These are phyloP conservation scores for Suillus brevipes DNA, from an alignment of 768 basidiomycete genomes.

Conservation along the genomic window DNA sequence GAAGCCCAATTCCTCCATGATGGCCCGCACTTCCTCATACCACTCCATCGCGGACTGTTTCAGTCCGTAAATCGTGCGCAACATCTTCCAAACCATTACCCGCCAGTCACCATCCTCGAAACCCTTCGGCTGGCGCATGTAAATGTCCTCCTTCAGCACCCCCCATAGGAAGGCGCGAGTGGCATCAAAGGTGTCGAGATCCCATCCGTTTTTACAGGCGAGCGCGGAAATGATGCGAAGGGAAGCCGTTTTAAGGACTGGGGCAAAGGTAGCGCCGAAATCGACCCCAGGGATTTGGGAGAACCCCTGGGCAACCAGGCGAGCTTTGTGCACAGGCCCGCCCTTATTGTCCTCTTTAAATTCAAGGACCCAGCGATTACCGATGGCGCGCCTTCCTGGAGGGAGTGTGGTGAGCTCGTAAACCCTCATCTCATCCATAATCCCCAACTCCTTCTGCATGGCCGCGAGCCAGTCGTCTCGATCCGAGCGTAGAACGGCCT, in stretches of 20 bases:
- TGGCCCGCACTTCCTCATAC: neutral
- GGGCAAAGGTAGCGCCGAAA: constrained; percentile 5
- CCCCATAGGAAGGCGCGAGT: constrained; percentile 41
- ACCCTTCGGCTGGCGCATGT: constrained; percentile 41
- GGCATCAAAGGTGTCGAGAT: constrained; percentile 46
- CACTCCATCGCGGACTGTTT: neutral
- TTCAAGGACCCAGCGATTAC: neutral
- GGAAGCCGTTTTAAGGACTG: neutral
- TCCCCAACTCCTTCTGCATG: neutral
- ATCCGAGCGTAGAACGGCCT: neutral
- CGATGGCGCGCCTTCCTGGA: neutral
- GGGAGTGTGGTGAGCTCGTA: neutral
- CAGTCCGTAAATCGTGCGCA: neutral
- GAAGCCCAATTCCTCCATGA: neutral
- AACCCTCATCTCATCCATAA: neutral
- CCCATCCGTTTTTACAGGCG: constrained; percentile 22
- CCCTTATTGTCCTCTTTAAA: constrained; percentile 1
- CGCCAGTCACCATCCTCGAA: neutral
- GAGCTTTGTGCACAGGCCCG: neutral
- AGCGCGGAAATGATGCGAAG: neutral
- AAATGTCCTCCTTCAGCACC: constrained; percentile 36
- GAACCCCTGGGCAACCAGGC: constrained; percentile 3
- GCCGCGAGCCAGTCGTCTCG: neutral
- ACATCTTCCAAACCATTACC: neutral
- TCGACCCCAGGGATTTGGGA: constrained; percentile 10